Base-by-base conservation (phyloP, 495 filamentous ascomycete species). In the Viridothelium virens region DNA sequence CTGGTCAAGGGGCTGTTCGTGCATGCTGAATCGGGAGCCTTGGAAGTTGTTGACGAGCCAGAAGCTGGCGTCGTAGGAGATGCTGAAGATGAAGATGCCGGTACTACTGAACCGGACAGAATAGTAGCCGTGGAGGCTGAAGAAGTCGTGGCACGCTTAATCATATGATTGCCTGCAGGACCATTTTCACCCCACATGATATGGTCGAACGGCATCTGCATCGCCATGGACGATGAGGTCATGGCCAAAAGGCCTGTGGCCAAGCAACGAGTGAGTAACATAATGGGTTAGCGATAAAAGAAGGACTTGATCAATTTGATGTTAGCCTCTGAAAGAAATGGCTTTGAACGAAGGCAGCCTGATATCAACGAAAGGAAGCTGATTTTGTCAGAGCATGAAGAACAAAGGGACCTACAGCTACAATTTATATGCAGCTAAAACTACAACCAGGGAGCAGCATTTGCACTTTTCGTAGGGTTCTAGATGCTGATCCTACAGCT, bases 1-100 rank as follows among this genome's bases (percentile, higher is more conserved):
- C 72, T 56, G n/a, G 71, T 61, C 10, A 34, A 16, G 7, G 71
- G 70, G 1, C 66, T 66, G 62, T 74, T 68, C 31, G 68, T 68
- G 65, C 71, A 74, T 37, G 62, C 38, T 33, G 70, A 47, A 59
- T 59, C 53, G 36, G 7, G 25, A 59, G 6, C 25, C 36, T 10
- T 33, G 25, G 53, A 59, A 36, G 25, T 36, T n/a, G 48, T 53
- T 5, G 41, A 46, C 16, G 41, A 46, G 7, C 7, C 41, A 16
- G 41, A 46, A 46, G 41, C 9, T 46, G 41, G 41, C 16, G 16
- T 7, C 16, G 41, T 53, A 18, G 48, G 16, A 18, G 48, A 53
- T 53, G 48, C 48, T 11, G 53, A 36, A 59, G 53, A 34, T 6
- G 53, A 59, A 34, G 53, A 59, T 59, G 31, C 31, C 36, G 53